Percentiles rank a stretch among this genome's conserved stretches.
Evolutionary conservation across 2,329 filamentous ascomycete genomes (phyloP).

Genomic region (Cytospora leucostoma): DNA sequence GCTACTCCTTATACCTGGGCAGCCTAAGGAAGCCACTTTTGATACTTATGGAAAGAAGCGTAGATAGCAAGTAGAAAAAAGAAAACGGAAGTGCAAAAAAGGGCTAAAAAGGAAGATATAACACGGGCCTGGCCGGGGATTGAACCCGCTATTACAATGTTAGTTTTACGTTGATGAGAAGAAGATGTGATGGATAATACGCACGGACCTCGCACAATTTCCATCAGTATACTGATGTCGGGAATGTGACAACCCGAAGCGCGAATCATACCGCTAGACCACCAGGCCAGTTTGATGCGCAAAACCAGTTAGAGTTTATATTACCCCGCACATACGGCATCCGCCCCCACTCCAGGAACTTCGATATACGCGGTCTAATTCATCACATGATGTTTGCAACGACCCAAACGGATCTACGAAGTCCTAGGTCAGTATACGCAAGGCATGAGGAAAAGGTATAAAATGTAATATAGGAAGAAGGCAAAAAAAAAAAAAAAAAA

Average conservation of each 20-base stretch:
- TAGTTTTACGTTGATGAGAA: neutral
- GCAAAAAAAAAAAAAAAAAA: no score
- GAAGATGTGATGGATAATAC: neutral
- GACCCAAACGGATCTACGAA: no score
- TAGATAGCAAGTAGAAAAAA: neutral
- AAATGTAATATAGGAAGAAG: no score
- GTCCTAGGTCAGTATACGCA: no score
- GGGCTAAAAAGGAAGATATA: neutral
- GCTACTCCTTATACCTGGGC: neutral
- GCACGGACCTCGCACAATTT: neutral
- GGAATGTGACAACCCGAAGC: constrained; percentile 14
- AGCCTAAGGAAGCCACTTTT: neutral
- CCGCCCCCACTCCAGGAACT: no score
- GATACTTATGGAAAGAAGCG: neutral
- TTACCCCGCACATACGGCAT: neutral
- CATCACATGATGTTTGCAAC: no score
- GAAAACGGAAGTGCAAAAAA: neutral
- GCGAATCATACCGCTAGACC: constrained; percentile 26
- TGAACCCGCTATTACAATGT: neutral
- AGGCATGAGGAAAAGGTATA: no score
- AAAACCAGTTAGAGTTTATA: neutral
- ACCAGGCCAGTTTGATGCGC: constrained; percentile 9
- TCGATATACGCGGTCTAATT: no score
- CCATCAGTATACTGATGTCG: neutral
- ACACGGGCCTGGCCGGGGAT: constrained; percentile 16